Evolutionary conservation across 2,329 filamentous ascomycete genomes (phyloP), one percentile per base, ranked within the genome.

Genomic region (Ascochyta lentis): DNA sequence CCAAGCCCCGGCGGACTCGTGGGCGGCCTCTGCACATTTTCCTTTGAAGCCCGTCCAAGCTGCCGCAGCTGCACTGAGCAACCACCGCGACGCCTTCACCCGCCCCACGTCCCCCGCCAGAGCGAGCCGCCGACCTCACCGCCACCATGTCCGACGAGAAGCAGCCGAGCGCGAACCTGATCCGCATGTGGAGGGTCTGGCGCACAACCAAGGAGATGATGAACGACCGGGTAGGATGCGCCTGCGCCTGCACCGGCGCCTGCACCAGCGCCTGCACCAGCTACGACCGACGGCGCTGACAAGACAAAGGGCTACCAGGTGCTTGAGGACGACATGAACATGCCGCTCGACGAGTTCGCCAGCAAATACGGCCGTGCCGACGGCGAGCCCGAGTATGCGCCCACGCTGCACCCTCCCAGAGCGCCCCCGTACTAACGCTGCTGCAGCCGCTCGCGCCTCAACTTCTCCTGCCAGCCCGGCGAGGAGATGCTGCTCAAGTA

Each of bases 131-230:
- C 44, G 54, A 19, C 3, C 2, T 12, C 29, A 31, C 29, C 29
- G 54, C 60, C 47, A 59, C 42, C 37, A 74, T 74, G 71, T 69
- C 69, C 19, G 67, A 68, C 57, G 65, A 71, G 24, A 65, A 58
- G 16, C 50, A 50, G 34, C 53, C 63, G 41, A 62, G 50, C 51
- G 56, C 67, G 29, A 65, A 54, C 40, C 49, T 74, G 54, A 69
- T 86, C 63, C 87, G 90, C 73, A 86, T 97, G 66, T 99, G 95
- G 94, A 90, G 94, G 77, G 92, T 93, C 68, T 96, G 91, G 86
- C 87, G 88, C 78, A 99, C 95, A 8, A 88, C 92, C 44, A 92
- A 96, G 77, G 91, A 99, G 83, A 96, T 99, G 94, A 89, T 95
- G 67, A 83, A 85, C 59, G 95, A 98, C 77, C 82, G 94, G 76